A percentile compares a stretch with the other conserved stretches of the same genome.
Evolutionary conservation across 176 grass and related monocot species (phyloP).

Genomic region (Pontederia paniculata): DNA sequence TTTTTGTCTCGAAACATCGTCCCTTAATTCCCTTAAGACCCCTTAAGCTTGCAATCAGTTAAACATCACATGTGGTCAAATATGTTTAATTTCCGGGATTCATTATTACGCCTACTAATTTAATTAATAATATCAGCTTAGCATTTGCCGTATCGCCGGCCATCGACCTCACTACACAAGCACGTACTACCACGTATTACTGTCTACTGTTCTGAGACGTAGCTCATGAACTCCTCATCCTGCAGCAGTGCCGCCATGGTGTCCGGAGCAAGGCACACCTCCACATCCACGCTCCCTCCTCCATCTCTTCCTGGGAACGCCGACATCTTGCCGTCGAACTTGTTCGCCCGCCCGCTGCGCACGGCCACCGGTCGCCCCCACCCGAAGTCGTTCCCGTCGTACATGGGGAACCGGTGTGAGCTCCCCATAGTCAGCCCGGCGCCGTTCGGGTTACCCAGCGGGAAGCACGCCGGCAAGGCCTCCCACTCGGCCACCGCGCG

Average conservation of each 20-base stretch:
- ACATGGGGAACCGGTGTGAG: constrained; percentile 9
- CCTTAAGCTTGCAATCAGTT: too few species aligned
- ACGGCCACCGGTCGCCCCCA: constrained; percentile 6
- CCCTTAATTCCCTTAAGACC: too few species aligned
- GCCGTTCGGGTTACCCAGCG: constrained; percentile 10
- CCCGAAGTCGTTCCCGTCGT: constrained; percentile 18
- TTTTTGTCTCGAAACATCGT: too few species aligned
- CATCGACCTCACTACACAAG: too few species aligned
- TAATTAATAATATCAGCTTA: too few species aligned
- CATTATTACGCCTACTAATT: too few species aligned
- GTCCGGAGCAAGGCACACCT: constrained; percentile 12
- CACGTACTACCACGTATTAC: too few species aligned
- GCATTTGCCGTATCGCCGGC: too few species aligned
- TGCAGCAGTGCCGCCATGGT: constrained; percentile 10
- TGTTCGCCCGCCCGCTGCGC: constrained; percentile 14
- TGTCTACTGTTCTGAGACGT: constrained; percentile 1
- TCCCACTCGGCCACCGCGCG: constrained; percentile 8
- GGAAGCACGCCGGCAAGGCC: constrained; percentile 11
- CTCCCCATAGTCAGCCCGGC: constrained; percentile 14
- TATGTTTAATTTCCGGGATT: too few species aligned
- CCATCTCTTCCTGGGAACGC: constrained; percentile 10
- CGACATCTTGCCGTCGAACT: constrained; percentile 19
- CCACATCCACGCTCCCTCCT: constrained; percentile 4
- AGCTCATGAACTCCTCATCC: constrained; percentile 11
- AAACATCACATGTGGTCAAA: too few species aligned